These are phyloP conservation scores for Hypomyces rosellus DNA, from an alignment of 2,329 filamentous ascomycete genomes.

Conservation along the genomic window DNA sequence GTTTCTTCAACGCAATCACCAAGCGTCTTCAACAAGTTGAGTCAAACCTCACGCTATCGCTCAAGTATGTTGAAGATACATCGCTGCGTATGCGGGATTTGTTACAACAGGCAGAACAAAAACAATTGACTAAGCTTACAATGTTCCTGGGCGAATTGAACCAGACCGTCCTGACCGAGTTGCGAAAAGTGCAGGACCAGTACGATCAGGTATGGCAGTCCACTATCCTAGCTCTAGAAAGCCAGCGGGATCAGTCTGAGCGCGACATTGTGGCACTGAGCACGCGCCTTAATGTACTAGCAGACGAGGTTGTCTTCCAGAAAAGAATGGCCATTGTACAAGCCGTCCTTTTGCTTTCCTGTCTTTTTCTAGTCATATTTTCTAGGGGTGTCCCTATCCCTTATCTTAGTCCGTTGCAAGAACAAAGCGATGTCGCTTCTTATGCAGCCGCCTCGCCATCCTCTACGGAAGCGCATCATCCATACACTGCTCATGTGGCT, in stretches of 20 bases:
- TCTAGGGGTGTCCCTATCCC: slow-evolving; percentile 43
- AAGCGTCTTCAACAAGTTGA: slow-evolving; percentile 90
- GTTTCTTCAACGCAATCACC: slow-evolving; percentile 93
- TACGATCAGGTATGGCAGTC: slow-evolving; percentile 98
- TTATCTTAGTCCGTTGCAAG: slow-evolving; percentile 24
- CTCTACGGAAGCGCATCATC: slow-evolving; percentile 10
- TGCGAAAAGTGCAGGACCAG: slow-evolving; percentile 70
- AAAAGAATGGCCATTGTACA: slow-evolving; percentile 94
- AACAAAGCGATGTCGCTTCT: slow-evolving; percentile 19
- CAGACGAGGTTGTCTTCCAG: slow-evolving; percentile 82
- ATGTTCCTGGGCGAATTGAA: slow-evolving; percentile 82
- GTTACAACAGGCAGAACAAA: slow-evolving; percentile 78
- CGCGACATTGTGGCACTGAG: slow-evolving; percentile 78
- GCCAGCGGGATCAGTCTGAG: slow-evolving; percentile 77
- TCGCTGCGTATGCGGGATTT: slow-evolving; percentile 84
- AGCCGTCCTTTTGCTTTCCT: slow-evolving; percentile 77
- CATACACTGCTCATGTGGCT: slow-evolving; percentile 1
- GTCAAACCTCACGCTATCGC: slow-evolving; percentile 82
- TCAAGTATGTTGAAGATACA: slow-evolving; percentile 96
- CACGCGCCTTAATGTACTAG: slow-evolving; percentile 73
- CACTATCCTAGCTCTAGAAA: slow-evolving; percentile 85
- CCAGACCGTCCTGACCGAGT: slow-evolving; percentile 73
- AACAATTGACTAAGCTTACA: slow-evolving; percentile 77
- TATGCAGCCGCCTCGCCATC: slow-evolving; percentile 18
- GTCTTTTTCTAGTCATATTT: slow-evolving; percentile 83